Conservation (phyloP, 129 eudicot species). For the Tagetes erecta region DNA sequence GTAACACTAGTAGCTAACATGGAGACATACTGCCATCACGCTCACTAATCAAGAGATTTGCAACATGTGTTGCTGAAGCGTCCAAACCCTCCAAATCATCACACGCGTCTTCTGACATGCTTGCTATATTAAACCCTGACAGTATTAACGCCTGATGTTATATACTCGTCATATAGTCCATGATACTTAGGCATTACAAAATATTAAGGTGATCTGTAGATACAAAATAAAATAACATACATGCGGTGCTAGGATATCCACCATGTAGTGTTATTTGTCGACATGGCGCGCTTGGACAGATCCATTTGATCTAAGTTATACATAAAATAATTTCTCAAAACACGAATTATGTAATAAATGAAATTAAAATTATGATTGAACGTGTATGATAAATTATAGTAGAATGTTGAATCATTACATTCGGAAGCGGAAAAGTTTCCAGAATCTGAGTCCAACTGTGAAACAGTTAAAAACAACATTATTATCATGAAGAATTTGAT, state of each 20-base stretch:
- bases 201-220: not conserved
- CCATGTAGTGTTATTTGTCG: conserved; percentile 68
- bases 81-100: conserved; percentile 56
- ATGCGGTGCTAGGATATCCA: conserved; percentile 71
- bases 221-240: conserved; percentile 42
- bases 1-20: not conserved
- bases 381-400: conserved; percentile 7
- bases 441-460: conserved; percentile 81
- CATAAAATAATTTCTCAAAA: not conserved
- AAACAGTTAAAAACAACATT: conserved; percentile 20
- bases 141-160: conserved; percentile 11
- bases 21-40: conserved; percentile 45
- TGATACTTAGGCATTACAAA: not conserved
- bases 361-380: conserved; percentile 5
- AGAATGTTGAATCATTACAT: conserved; percentile 46
- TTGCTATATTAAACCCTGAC: conserved; percentile 52
- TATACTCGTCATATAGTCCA: not conserved
- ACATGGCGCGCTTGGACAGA: conserved; percentile 84
- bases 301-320: conserved; percentile 54
- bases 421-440: conserved; percentile 66
- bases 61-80: conserved; percentile 56
- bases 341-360: conserved; percentile 14
- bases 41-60: conserved; percentile 47
- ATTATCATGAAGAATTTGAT: conserved; percentile 6
- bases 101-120: conserved; percentile 45